Conservation (phyloP, 2,329 filamentous ascomycete species). For the Hypoxylon sp. region DNA sequence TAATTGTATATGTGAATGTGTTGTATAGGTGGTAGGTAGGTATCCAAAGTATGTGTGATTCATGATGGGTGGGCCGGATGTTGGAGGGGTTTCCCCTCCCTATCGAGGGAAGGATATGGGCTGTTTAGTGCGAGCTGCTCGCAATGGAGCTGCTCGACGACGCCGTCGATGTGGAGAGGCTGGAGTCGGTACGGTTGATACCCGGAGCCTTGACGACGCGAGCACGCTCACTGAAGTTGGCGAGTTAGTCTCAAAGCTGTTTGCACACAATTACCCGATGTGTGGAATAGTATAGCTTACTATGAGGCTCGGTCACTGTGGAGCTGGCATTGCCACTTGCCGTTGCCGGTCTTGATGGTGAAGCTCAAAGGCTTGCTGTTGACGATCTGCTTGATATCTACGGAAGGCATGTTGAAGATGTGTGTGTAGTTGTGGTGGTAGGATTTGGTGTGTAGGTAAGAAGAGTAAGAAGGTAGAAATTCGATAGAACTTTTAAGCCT, state of each 20-base stretch:
- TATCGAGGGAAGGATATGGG: constrained; percentile 1
- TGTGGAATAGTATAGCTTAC: constrained; percentile 41
- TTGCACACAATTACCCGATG: too few relatives aligned
- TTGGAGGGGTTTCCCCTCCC: constrained; percentile 9
- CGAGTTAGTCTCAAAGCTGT: constrained; percentile 32
- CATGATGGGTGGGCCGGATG: too few relatives aligned
- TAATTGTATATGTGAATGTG: too few relatives aligned
- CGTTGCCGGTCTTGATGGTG: constrained; percentile 45
- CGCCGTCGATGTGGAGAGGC: constrained; percentile 39
- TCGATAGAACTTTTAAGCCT: too few relatives aligned
- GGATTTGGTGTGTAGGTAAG: constrained; percentile 1
- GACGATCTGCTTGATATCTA: constrained; percentile 42
- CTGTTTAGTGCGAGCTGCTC: constrained; percentile 30
- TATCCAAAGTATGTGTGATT: too few relatives aligned
- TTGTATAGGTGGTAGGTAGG: too few relatives aligned
- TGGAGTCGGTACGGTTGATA: constrained; percentile 42
- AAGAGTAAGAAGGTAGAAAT: neutral
- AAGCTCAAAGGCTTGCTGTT: constrained; percentile 44
- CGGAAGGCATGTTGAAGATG: constrained; percentile 42
- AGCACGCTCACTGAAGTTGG: constrained; percentile 35
- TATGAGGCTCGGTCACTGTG: constrained; percentile 46
- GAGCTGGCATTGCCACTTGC: constrained; percentile 45
- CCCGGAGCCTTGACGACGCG: constrained; percentile 18
- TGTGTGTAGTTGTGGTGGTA: neutral
- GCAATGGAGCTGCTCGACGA: constrained; percentile 27